Evolutionary conservation across 1,284 basidiomycete species (phyloP).

Genomic region (Apiotrichum brassicae): DNA sequence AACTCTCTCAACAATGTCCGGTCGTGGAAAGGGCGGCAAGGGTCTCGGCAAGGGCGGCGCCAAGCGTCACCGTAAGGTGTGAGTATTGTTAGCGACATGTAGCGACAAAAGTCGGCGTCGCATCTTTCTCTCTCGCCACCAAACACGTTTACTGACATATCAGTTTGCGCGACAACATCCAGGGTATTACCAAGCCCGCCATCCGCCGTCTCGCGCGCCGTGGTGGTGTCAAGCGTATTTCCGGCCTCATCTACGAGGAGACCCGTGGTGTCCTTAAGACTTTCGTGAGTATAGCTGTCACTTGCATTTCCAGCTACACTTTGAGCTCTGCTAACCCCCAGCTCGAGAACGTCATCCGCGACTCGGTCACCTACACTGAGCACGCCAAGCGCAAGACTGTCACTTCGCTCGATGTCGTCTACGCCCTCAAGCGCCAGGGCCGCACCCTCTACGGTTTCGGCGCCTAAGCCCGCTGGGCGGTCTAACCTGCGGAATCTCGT

Average conservation of each 20-base stretch:
- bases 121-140: too few relatives aligned
- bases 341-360: conserved; percentile 65
- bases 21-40: conserved; percentile 71
- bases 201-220: conserved; percentile 90
- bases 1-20: conserved; percentile 56
- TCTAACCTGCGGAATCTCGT: not conserved
- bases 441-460: conserved; percentile 82
- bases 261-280: conserved; percentile 78
- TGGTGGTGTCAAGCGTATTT: conserved; percentile 94
- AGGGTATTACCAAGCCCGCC: conserved; percentile 80
- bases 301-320: not conserved
- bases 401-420: conserved; percentile 71
- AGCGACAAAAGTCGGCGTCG: too few relatives aligned
- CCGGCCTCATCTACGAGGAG: conserved; percentile 88
- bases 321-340: conserved; percentile 7
- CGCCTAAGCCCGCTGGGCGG: conserved; percentile 51
- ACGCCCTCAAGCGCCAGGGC: conserved; percentile 85
- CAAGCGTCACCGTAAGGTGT: conserved; percentile 74
- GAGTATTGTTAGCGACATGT: too few relatives aligned
- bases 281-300: conserved; percentile 47
- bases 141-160: too few relatives aligned
- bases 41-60: conserved; percentile 80
- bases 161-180: conserved; percentile 72
- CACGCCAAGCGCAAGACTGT: conserved; percentile 90
- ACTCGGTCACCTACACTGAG: conserved; percentile 84